phyloP scores from a whole-genome alignment of 345 rosid species.

The Conringia planisiliqua region DNA sequence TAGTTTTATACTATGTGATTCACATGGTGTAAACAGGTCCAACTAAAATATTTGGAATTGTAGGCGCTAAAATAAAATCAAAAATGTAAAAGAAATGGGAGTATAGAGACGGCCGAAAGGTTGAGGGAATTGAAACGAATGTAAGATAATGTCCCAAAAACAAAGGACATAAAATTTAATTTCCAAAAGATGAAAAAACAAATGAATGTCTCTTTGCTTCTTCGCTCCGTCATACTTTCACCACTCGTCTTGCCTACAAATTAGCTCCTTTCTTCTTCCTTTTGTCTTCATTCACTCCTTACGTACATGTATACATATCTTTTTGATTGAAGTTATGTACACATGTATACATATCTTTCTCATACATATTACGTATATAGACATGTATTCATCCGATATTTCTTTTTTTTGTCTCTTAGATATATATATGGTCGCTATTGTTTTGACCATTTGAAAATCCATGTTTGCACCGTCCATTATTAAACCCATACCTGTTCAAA shows the following conservation, averaged over 20 bases:
- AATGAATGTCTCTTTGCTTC: conserved; percentile 18
- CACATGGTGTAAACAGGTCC: conserved; percentile 6
- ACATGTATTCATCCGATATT: neutral
- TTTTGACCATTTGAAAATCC: neutral
- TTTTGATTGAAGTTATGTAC: no score
- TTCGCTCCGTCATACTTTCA: conserved; percentile 11
- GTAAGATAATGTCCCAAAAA: conserved; percentile 35
- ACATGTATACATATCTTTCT: neutral
- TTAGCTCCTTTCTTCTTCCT: neutral
- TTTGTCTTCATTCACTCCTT: neutral
- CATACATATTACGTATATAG: neutral
- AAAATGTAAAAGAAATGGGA: conserved; percentile 19
- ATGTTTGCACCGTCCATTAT: neutral
- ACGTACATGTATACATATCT: neutral
- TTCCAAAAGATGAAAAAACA: conserved; percentile 11
- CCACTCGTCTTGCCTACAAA: conserved; percentile 32
- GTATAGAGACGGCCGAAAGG: conserved; percentile 25
- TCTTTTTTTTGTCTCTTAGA: neutral
- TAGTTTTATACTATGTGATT: neutral
- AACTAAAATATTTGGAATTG: conserved; percentile 13
- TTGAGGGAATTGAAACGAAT: conserved; percentile 9
- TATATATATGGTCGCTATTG: neutral
- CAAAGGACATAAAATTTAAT: conserved; percentile 13
- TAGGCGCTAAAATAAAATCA: neutral
- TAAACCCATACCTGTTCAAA: neutral